Evolutionary conservation across 2,329 filamentous ascomycete genomes (phyloP), one percentile per base, ranked within the genome.

Genomic region (Fusarium sterilihyphosum): DNA sequence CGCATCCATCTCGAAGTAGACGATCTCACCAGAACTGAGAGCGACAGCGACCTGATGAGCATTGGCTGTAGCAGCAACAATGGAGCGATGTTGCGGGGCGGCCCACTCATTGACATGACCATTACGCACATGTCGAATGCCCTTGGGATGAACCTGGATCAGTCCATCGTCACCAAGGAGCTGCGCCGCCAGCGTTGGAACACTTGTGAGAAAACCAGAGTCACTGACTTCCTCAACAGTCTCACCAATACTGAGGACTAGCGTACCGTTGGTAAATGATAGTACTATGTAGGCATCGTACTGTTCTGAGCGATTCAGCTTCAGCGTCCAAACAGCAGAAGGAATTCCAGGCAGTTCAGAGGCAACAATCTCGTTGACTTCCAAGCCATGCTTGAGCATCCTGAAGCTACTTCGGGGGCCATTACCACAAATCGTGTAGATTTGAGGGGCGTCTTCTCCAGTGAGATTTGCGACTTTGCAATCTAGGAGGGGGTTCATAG

Each of bases 221-320:
- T 98, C 95, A 13, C 92, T 95, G 8, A 98, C 95, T 83, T 98
- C 95, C 81, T 98, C 95, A 0, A 99, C 96, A 4, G 95, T 98
- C 81, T 99, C 96, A 8, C 96, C 96, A 74, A 99, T 98, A 79
- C 95, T 97, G 22, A 99, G 87, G 3, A 98, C 95, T 18, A 98
- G 87, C 1, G 96, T 99, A 37, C 92, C 93, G 77, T 97, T 97
- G 44, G 92, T 92, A 79, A 98, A 96, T 6, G 95, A 97, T 10
- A 99, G 88, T n/a, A 99, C 90, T 70, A 99, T 98, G 80, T 98
- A 98, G 1, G 94, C 93, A 83, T 99, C 96, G 74, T 92, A 97
- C 76, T 96, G 90, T 76, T 98, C 96, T 24, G 90, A 89, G 26
- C 91, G 90, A 43, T 91, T 93, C 53, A 97, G 86, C 81, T 98